phyloP scores from a whole-genome alignment of 257 asterid species.

The Ilex aquifolium region DNA sequence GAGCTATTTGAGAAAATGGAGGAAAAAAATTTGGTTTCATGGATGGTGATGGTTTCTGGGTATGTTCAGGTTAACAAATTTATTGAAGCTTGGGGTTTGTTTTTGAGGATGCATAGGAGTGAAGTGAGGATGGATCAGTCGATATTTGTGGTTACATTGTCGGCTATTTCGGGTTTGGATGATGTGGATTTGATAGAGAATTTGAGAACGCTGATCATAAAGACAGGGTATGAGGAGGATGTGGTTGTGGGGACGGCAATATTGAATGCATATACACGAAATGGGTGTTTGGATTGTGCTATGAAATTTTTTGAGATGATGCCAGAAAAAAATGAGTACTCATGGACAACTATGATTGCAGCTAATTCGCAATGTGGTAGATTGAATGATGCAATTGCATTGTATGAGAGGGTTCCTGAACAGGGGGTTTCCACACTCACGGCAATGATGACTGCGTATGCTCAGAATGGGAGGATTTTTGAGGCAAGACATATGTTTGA shows the following conservation, averaged over 20 bases:
- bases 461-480: constrained; percentile 15
- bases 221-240: constrained; percentile 10
- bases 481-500: constrained; percentile 18
- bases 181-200: constrained; percentile 4
- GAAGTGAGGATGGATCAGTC: constrained; percentile 11
- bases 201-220: constrained; percentile 11
- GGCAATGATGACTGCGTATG: constrained; percentile 25
- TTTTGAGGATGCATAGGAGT: constrained; percentile 16
- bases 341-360: constrained; percentile 21
- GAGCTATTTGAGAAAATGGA: constrained; percentile 18
- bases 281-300: constrained; percentile 13
- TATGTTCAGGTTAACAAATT: constrained; percentile 5
- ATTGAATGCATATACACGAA: constrained; percentile 16
- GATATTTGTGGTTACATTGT: constrained; percentile 10
- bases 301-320: constrained; percentile 14
- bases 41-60: constrained; percentile 18
- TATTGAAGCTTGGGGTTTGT: constrained; percentile 17
- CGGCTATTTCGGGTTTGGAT: constrained; percentile 9
- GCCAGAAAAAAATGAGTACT: constrained; percentile 14
- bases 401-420: constrained; percentile 12
- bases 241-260: constrained; percentile 19
- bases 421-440: constrained; percentile 6
- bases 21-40: constrained; percentile 12
- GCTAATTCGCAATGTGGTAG: constrained; percentile 12
- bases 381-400: constrained; percentile 16